These are phyloP conservation scores for Solidago caesia DNA, from an alignment of 129 eudicot species.

Conservation along the genomic window DNA sequence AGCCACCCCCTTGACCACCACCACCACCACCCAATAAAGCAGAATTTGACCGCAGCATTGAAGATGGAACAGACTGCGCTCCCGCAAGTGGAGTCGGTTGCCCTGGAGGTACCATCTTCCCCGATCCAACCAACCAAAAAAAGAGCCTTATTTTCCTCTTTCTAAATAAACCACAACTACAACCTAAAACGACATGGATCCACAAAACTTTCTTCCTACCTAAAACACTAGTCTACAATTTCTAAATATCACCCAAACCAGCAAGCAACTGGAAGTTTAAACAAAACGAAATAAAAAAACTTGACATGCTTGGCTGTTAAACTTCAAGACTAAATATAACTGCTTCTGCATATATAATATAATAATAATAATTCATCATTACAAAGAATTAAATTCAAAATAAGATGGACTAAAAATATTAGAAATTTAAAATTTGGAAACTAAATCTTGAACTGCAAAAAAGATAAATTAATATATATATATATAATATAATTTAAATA, in stretches of 20 bases:
- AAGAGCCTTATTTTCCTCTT: slow-evolving; percentile 9
- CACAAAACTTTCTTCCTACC: slow-evolving; percentile 2
- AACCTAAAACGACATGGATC: slow-evolving; percentile 40
- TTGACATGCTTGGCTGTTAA: too few relatives aligned
- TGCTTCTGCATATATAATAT: too few relatives aligned
- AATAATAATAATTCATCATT: too few relatives aligned
- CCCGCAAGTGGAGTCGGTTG: slow-evolving; percentile 86
- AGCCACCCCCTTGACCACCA: slow-evolving; percentile 79
- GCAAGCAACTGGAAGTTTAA: slow-evolving; percentile 27
- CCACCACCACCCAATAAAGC: slow-evolving; percentile 54
- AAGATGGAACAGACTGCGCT: slow-evolving; percentile 70
- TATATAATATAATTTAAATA: slow-evolving; percentile 27
- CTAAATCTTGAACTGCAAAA: not conserved
- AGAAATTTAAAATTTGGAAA: too few relatives aligned
- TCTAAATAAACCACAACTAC: slow-evolving; percentile 17
- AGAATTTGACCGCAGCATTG: slow-evolving; percentile 80
- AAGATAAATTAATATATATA: slow-evolving; percentile 21
- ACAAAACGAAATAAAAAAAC: slow-evolving; percentile 26
- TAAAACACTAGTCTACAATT: slow-evolving; percentile 1
- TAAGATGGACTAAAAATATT: too few relatives aligned
- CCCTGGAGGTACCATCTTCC: slow-evolving; percentile 87
- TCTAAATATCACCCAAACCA: slow-evolving; percentile 16
- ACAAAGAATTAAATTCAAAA: too few relatives aligned
- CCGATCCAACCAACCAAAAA: slow-evolving; percentile 21
- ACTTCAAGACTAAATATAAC: too few relatives aligned